Evolutionary conservation across 495 filamentous ascomycete species (phyloP), one percentile per base, ranked within the genome.

Genomic region (Penicillium steckii): DNA sequence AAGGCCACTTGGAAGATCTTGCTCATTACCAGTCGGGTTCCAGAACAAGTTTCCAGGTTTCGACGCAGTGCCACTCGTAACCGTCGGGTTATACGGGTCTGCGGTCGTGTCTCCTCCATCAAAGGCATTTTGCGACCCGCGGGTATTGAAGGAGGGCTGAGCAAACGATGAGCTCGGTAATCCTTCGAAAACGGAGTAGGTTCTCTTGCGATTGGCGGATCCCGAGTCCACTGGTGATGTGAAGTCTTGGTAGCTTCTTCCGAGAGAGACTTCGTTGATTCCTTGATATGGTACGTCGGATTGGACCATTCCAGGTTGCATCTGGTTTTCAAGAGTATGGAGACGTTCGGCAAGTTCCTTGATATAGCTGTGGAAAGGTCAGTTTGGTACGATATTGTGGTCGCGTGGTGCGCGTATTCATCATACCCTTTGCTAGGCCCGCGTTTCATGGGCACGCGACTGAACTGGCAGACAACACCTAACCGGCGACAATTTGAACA

Each of bases 281-380:
- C 63, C 52, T 46, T 73, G 74, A 50, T 75, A 78, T 8, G 66
- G 72, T 47, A 75, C 75, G 24, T 77, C 72, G 21, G 76, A 58
- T 43, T 77, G 76, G 17, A 71, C 68, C 46, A 79, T 75, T 7
- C 71, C 59, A 12, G 66, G 75, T 46, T 73, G 77, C 73, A 77
- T 79, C 55, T 84, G 81, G 37, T 80, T 86, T 56, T 97, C 93
- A 19, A 97, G 85, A 1, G 81, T 85, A 53, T 93, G 84, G 44
- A 97, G 80, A 24, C 93, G 80, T 57, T 96, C 92, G 26, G 92
- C 91, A 2, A 97, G 80, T 64, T 97, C 93, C 65, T 97, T 97
- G 65, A 97, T 97, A 61, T 97, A 97, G 0, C 89, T 93, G 61
- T 48, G 2, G 23, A 6, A 17, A 9, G 37, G 55, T 75, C 46